These are phyloP conservation scores for Vitis cinerea DNA, from an alignment of 164 flowering plant genomes.

Conservation along the genomic window DNA sequence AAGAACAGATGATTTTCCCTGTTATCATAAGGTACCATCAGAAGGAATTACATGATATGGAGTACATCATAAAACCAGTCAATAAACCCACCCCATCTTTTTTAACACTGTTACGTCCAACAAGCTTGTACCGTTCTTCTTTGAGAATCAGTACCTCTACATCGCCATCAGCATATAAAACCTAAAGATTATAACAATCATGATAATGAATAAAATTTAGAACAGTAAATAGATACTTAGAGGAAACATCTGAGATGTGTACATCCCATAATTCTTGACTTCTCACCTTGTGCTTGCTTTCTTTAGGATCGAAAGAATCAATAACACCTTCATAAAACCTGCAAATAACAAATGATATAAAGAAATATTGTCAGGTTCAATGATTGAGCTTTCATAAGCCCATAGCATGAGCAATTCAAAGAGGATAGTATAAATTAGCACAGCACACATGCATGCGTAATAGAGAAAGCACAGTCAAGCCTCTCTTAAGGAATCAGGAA, in stretches of 20 bases:
- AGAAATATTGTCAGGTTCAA: no score
- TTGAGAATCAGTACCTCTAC: conserved; percentile 54
- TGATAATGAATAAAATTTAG: no score
- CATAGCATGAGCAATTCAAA: no score
- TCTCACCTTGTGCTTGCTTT: conserved; percentile 69
- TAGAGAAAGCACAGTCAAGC: no score
- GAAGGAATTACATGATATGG: background rate
- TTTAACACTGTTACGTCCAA: conserved; percentile 10
- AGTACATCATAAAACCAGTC: background rate
- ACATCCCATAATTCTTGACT: no score
- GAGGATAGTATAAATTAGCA: no score
- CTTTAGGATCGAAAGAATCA: conserved; percentile 45
- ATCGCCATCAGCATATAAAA: conserved; percentile 77
- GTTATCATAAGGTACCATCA: conserved; percentile 15
- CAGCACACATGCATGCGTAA: no score
- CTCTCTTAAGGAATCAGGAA: no score
- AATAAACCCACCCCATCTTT: conserved; percentile 41
- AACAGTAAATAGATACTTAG: no score
- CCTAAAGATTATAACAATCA: conserved; percentile 30
- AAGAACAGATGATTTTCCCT: conserved; percentile 27
- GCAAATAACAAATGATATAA: conserved; percentile 16
- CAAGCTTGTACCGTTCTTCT: conserved; percentile 51
- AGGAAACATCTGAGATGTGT: no score
- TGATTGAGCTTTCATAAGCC: no score
- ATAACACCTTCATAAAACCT: conserved; percentile 78